Evolutionary conservation across 805 yeast species (phyloP).

Genomic region (Yamadazyma olivae): DNA sequence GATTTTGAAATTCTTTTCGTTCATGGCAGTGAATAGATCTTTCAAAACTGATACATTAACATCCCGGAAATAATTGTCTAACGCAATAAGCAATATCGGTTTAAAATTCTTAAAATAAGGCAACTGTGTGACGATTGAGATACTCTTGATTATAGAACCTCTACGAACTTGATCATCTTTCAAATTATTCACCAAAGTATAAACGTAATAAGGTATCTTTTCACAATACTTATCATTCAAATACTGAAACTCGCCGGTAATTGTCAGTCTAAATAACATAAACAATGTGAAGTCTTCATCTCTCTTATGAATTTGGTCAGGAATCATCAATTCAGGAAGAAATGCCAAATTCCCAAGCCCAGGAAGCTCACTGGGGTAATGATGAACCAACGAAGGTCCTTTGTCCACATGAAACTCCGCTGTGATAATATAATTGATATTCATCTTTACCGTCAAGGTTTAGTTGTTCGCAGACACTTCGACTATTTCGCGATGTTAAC

Average conservation of each 20-base stretch:
- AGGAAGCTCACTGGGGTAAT: constrained; percentile 33
- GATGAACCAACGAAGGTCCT: constrained; percentile 66
- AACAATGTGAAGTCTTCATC: constrained; percentile 59
- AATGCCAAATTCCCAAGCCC: constrained; percentile 34
- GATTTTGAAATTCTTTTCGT: constrained; percentile 26
- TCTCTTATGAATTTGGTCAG: constrained; percentile 56
- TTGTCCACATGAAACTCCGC: constrained; percentile 78
- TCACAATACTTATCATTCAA: constrained; percentile 30
- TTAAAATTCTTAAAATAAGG: constrained; percentile 54
- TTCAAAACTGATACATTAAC: constrained; percentile 19
- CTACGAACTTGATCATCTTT: constrained; percentile 44
- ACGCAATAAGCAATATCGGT: constrained; percentile 53
- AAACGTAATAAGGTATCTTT: constrained; percentile 46
- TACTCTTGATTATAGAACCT: constrained; percentile 58
- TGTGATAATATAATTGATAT: constrained; percentile 57
- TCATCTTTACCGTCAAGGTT: too few species aligned
- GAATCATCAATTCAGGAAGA: constrained; percentile 58
- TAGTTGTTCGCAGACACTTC: too few species aligned
- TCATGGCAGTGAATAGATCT: constrained; percentile 30
- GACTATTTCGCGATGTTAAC: too few species aligned
- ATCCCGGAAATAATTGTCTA: constrained; percentile 43
- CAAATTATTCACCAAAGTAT: constrained; percentile 52
- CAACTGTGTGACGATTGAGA: constrained; percentile 55
- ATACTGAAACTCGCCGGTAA: constrained; percentile 39
- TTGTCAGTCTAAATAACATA: constrained; percentile 44